These are phyloP conservation scores for Lipomyces kockii DNA, from an alignment of 805 yeast genomes.

Conservation along the genomic window DNA sequence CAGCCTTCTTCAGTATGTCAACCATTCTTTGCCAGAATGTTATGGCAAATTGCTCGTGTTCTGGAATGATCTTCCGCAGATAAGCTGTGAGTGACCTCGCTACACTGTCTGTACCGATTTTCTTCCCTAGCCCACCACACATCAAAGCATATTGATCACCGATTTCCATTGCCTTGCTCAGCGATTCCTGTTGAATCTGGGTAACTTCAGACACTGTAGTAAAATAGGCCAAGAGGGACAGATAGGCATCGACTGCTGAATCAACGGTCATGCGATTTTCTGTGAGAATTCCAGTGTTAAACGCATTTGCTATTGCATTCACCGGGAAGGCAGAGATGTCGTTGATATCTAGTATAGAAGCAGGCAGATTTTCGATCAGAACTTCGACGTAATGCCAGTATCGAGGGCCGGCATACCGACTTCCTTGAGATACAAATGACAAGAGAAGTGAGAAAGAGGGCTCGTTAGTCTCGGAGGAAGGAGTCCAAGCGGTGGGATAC, in stretches of 20 bases:
- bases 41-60: conserved; percentile 20
- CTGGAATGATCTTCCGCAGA: conserved; percentile 17
- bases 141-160: conserved; percentile 9
- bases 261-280: conserved; percentile 24
- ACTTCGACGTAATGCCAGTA: conserved; percentile 27
- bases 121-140: conserved; percentile 13
- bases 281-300: conserved; percentile 16
- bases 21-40: conserved; percentile 16
- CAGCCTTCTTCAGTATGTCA: not conserved
- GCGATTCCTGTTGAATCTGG: conserved; percentile 11
- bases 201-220: conserved; percentile 18
- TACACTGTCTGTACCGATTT: conserved; percentile 20
- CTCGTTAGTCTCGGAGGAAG: conserved; percentile 11
- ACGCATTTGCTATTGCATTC: conserved; percentile 9
- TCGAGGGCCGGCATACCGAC: conserved; percentile 24
- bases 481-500: conserved; percentile 27
- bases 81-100: conserved; percentile 18
- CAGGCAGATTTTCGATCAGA: conserved; percentile 27
- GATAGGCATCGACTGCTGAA: conserved; percentile 27
- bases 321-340: conserved; percentile 4
- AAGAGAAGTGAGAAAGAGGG: conserved; percentile 26
- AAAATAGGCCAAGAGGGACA: conserved; percentile 27
- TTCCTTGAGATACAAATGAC: conserved; percentile 28
- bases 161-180: conserved; percentile 10
- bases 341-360: conserved; percentile 13